Evolutionary conservation across 768 basidiomycete species (phyloP), one percentile per base, ranked within the genome.

Genomic region (Russula vinacea): DNA sequence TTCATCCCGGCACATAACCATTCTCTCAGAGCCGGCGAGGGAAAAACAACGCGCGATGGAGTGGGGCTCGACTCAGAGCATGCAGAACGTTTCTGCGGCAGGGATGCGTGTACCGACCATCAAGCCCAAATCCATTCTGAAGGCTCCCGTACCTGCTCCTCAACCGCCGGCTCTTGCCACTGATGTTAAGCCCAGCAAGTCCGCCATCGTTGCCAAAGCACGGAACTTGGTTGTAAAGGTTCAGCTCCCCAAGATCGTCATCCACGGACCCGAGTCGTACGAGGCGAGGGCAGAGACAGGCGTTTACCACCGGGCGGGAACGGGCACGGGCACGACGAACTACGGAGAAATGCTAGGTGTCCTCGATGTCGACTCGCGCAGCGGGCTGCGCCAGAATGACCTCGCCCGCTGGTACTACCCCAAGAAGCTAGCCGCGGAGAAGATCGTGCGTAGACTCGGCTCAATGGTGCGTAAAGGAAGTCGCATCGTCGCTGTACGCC

Each of bases 391-490:
- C 19, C 10, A 22, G 17, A 26, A 47, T 0, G 62, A 64, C n/a
- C 13, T 64, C 6, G 52, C 52, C 11, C 57, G n/a, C n/a, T n/a
- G 57, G n/a, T 49, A 47, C 42, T 64, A 39, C 37, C 62, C 57
- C 9, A 47, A 40, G 35, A 52, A 59, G 5, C 22, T 39, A 24
- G 14, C 42, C 33, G 44, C 35, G 33, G 52, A 64, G 19, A 44
- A 19, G 51, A 3, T 26, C 26, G 6, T 13, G 44, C 52, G 11
- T 3, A 47, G 51, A 11, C 51, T 54, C 9, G 57, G 52, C 16
- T 17, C 2, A 13, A 45, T 58, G 51, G 35, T 45, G 44, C 62
- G 62, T 14, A 53, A 24, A 14, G 35, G 49, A 13, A 47, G 14
- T 29, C 51, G 44, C 33, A 24, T 32, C n/a, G 24, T 57, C 11